A percentile compares a stretch with the other conserved stretches of the same genome.
phyloP scores from a whole-genome alignment of 179 eudicot genomes.

The Beta macrorhiza region DNA sequence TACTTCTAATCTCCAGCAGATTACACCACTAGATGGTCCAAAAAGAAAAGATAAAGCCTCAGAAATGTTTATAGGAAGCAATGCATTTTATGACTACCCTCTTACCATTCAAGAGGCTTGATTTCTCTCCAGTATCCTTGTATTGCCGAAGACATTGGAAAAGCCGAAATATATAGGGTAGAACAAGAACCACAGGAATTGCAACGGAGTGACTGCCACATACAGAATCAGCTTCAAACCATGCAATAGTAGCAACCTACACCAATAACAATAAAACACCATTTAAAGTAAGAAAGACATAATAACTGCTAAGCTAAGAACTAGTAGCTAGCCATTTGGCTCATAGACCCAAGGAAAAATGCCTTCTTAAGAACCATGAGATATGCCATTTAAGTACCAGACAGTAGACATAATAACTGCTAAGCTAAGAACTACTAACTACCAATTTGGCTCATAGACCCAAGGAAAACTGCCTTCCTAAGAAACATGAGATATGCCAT shows the following conservation, averaged over 20 bases:
- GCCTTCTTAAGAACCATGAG: neutral
- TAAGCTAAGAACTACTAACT: neutral
- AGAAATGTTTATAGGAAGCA: neutral
- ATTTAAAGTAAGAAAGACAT: neutral
- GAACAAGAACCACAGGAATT: slow-evolving; percentile 87
- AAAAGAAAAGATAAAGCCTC: neutral
- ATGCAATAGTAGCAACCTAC: slow-evolving; percentile 96
- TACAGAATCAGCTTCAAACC: slow-evolving; percentile 99
- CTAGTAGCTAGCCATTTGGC: neutral
- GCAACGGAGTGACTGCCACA: slow-evolving; percentile 95
- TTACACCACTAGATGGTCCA: neutral
- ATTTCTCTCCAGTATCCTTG: slow-evolving; percentile 87
- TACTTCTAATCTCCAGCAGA: slow-evolving; percentile 7
- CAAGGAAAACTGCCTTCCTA: neutral
- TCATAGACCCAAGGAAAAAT: neutral
- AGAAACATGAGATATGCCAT: slow-evolving; percentile 5
- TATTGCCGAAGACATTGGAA: slow-evolving; percentile 95
- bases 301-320: neutral
- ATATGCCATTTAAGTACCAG: slow-evolving; percentile 1
- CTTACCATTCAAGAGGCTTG: slow-evolving; percentile 80
- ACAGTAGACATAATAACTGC: neutral
- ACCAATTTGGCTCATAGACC: slow-evolving; percentile 4
- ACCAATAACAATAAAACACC: slow-evolving; percentile 19
- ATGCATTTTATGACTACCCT: slow-evolving; percentile 11
- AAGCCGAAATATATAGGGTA: slow-evolving; percentile 89